Base-by-base conservation (phyloP, 768 basidiomycete species). In the Lactarius quietus region DNA sequence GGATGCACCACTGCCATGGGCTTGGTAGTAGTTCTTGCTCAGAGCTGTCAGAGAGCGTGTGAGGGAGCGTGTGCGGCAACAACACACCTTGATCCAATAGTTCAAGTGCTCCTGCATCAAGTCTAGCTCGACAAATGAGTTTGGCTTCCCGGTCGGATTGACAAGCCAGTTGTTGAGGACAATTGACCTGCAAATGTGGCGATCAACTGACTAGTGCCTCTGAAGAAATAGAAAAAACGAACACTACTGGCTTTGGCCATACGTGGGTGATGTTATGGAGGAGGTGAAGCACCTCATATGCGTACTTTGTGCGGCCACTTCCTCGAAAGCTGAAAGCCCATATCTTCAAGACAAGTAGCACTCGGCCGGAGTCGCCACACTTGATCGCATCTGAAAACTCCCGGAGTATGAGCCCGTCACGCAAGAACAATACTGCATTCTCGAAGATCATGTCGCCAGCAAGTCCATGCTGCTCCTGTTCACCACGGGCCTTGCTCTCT, bases 61-160 rank as follows among this genome's bases (percentile, higher is more conserved):
- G 8, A 33, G 33, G 33, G 33, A 33, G 33, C 33, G 33, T 8
- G 8, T 33, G 33, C 3, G 33, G 33, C 33, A 63, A 31, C 38
- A 4, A 48, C 59, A 39, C 51, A 73, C 75, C 36, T 36, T 36
- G 36, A 36, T 36, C 74, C 73, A 77, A 59, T 67, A 75, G 39
- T 77, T 76, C 38, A 73, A 39, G 55, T 77, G 77, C 45, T 77
- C 76, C 48, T 78, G 76, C 29, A 78, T 57, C 0, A 77, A 69
- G 39, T 77, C 76, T 0, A 77, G 68, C 28, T 72, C 70, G 0
- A 76, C 63, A 36, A 63, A 77, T 2, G 57, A 75, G 36, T 36
- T 36, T 36, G 2, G 6, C 10, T 36, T 36, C n/a, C 36, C 36
- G 10, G 36, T 36, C 2, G 36, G 36, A 36, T 36, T 75, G 3